Percentiles rank a stretch among this genome's conserved stretches.
Conservation (phyloP, 495 filamentous ascomycete species). For the Tetracladium setigerum region DNA sequence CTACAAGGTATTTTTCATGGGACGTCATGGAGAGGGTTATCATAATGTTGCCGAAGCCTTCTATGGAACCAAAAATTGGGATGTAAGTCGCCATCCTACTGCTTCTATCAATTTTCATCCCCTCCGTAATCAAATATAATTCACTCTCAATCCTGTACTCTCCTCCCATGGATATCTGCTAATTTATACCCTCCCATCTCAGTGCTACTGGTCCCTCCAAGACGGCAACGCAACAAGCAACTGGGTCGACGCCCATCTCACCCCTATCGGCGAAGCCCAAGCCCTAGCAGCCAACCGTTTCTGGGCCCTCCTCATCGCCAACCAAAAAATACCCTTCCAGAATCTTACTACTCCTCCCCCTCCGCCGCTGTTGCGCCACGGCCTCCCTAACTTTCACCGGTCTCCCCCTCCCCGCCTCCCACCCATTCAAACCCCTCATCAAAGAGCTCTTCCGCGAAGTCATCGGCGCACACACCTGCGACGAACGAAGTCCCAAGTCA, state of each 20-base stretch:
- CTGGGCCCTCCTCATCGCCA: conserved; percentile 48
- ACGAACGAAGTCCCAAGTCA: conserved; percentile 51
- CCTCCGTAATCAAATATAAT: no score
- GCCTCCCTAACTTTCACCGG: conserved; percentile 51
- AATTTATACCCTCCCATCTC: background rate
- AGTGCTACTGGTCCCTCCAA: conserved; percentile 68
- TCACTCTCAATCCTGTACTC: no score
- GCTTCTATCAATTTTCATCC: background rate
- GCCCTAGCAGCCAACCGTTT: conserved; percentile 54
- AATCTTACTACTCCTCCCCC: conserved; percentile 63
- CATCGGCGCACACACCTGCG: conserved; percentile 72
- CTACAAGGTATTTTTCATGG: conserved; percentile 65
- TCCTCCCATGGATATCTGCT: background rate
- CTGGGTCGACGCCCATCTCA: conserved; percentile 69
- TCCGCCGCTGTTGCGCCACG: conserved; percentile 60
- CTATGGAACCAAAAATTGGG: conserved; percentile 63
- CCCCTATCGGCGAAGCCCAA: conserved; percentile 49
- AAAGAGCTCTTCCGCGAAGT: conserved; percentile 68
- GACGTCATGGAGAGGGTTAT: conserved; percentile 63
- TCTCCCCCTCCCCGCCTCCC: conserved; percentile 39
- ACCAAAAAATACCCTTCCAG: conserved; percentile 51
- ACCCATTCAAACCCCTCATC: conserved; percentile 52
- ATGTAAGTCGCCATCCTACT: conserved; percentile 34
- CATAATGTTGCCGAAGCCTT: conserved; percentile 58
- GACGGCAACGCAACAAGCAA: conserved; percentile 56